phyloP scores from a whole-genome alignment of 257 asterid species.

The Capsicum pubescens region DNA sequence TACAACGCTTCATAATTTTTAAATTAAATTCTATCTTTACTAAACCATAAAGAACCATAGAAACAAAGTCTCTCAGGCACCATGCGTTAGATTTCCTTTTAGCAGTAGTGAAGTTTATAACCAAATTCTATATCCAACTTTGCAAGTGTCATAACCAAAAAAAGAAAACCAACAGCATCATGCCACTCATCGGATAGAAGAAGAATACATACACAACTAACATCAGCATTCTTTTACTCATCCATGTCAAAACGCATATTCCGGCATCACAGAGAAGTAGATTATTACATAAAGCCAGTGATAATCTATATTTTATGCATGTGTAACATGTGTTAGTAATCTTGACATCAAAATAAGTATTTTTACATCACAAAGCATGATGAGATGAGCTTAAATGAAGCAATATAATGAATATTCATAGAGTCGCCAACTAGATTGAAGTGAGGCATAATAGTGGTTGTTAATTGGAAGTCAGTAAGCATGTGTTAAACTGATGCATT shows the following conservation, averaged over 20 bases:
- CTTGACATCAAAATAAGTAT: no score
- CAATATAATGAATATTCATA: neutral
- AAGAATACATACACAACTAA: neutral
- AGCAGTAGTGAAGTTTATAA: neutral
- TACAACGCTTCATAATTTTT: neutral
- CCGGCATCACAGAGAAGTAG: no score
- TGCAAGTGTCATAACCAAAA: neutral
- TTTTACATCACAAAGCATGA: neutral
- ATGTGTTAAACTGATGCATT: neutral
- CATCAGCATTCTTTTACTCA: neutral
- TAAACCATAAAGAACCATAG: neutral
- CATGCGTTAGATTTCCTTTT: neutral
- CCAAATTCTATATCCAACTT: neutral
- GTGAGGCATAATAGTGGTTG: neutral
- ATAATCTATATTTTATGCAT: no score
- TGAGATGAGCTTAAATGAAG: neutral
- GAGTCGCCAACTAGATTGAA: neutral
- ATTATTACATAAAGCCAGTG: no score
- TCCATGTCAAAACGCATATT: neutral
- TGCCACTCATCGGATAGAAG: neutral
- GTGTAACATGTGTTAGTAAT: no score
- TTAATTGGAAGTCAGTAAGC: neutral
- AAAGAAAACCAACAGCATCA: neutral
- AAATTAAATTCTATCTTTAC: neutral
- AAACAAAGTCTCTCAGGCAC: neutral